Conservation (phyloP, 345 rosid genomes). For the Mangifera indica region DNA sequence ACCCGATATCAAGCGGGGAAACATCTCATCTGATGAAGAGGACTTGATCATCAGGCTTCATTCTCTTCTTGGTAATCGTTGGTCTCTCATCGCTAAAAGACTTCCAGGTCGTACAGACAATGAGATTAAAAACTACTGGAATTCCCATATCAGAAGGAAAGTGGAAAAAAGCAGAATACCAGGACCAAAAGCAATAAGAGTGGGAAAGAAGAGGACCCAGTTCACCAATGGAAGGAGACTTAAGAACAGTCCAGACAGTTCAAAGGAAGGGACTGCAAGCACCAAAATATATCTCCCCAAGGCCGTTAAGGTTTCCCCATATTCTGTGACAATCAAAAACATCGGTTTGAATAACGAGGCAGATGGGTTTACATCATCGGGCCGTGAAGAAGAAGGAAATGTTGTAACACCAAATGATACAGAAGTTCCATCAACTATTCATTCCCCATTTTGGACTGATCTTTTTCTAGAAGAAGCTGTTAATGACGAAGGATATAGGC, state of each 20-base stretch:
- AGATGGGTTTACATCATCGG: neutral
- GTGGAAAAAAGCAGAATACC: neutral
- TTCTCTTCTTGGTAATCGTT: slow-evolving; percentile 46
- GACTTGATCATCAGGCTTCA: slow-evolving; percentile 48
- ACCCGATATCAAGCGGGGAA: slow-evolving; percentile 46
- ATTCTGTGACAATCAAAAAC: slow-evolving; percentile 14
- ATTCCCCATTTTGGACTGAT: too few relatives aligned
- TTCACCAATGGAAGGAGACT: neutral
- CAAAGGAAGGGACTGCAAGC: neutral
- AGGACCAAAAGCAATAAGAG: neutral
- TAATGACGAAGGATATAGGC: too few relatives aligned
- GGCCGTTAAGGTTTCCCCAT: slow-evolving; percentile 26
- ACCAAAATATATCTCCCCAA: slow-evolving; percentile 36
- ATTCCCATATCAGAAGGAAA: slow-evolving; percentile 36
- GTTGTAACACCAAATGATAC: too few relatives aligned
- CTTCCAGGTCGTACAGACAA: slow-evolving; percentile 48
- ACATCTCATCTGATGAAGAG: slow-evolving; percentile 41
- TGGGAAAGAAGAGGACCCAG: neutral
- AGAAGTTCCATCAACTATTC: too few relatives aligned
- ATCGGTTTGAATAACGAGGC: too few relatives aligned
- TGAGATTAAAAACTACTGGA: slow-evolving; percentile 53
- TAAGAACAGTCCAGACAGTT: neutral
- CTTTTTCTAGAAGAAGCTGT: too few relatives aligned
- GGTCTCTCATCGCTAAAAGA: slow-evolving; percentile 44
- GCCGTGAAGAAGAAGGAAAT: neutral